Evolutionary conservation across 306 rosid species (phyloP), one percentile per base, ranked within the genome.

Genomic region (Purshia tridentata): DNA sequence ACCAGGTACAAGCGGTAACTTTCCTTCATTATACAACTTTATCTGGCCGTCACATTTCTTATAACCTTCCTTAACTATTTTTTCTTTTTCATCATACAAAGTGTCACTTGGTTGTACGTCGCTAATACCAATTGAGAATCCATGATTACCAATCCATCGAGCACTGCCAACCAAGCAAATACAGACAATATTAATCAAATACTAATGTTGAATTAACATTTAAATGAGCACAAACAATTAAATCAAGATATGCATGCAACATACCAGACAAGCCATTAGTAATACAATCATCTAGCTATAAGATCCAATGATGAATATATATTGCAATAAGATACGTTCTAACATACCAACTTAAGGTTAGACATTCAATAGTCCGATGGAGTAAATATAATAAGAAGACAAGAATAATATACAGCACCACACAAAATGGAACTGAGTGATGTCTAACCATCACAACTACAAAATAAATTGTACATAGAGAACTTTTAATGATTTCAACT

Each of bases 131-230:
- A 93, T 91, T 19, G 98, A 84, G 88, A 93, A 93, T 66, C 98
- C 98, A 72, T 88, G 97, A 78, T 93, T 93, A 64, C 98, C 98
- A 60, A 93, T 91, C 98, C 98, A 93, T 37, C 94, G 91, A 6
- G 98, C 98, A 89, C 98, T 93, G 84, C 88, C 82, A 78, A 68
- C 70, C 49, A 55, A 76, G 77, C 72, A 76, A 37, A 74, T 68
- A 61, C 51, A 15, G 55, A 66, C 37, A 74, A 76, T 72, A 74
- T 67, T 77, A 69, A 57, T 20, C 77, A 44, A 35, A 64, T 46
- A 51, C 45, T 9, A 78, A 77, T 44, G 46, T 53, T 69, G 66
- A 77, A 70, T 66, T 49, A 62, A 50, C 59, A 66, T 63, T 52
- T 19, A 65, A 55, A 73, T 40, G 62, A 2, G 29, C 39, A 20